Evolutionary conservation across 345 rosid species (phyloP).

Genomic region (Tarenaya hassleriana): DNA sequence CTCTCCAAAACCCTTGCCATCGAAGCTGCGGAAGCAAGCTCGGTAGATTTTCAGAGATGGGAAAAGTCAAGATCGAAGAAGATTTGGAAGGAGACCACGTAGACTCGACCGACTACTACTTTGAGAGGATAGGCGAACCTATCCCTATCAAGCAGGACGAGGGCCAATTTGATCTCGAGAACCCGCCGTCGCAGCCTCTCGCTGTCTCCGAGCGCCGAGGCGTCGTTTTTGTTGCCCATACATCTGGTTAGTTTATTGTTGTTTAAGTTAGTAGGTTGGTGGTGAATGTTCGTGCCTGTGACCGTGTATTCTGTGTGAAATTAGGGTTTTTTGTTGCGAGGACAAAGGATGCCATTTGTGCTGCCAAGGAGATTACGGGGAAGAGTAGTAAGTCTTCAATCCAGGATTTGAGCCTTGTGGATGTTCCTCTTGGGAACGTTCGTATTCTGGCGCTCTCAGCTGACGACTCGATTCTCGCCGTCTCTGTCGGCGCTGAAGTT

Average conservation of each 20-base stretch:
- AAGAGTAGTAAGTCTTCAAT: slow-evolving; percentile 34
- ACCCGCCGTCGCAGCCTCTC: slow-evolving; percentile 68
- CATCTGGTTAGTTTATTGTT: slow-evolving; percentile 42
- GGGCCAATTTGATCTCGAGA: slow-evolving; percentile 37
- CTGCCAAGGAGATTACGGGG: slow-evolving; percentile 43
- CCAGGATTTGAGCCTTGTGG: slow-evolving; percentile 50
- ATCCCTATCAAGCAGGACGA: slow-evolving; percentile 36
- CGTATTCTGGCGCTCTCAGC: slow-evolving; percentile 54
- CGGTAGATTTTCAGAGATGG: neutral
- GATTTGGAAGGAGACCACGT: slow-evolving; percentile 58
- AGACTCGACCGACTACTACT: slow-evolving; percentile 54
- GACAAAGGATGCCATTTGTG: slow-evolving; percentile 63
- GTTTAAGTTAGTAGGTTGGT: slow-evolving; percentile 4
- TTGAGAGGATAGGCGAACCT: slow-evolving; percentile 61
- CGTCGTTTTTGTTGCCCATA: slow-evolving; percentile 61
- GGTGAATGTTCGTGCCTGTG: neutral
- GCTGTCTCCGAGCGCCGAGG: slow-evolving; percentile 52
- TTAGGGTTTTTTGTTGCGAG: slow-evolving; percentile 81
- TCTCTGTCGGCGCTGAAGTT: slow-evolving; percentile 40
- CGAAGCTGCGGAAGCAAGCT: slow-evolving; percentile 11
- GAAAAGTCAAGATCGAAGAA: too few species aligned
- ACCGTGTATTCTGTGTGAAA: slow-evolving; percentile 10
- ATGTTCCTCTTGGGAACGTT: slow-evolving; percentile 51
- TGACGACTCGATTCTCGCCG: slow-evolving; percentile 64
- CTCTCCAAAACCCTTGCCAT: slow-evolving; percentile 1